Evolutionary conservation across 225 moss, liverwort and hornwort genomes (phyloP).

Genomic region (Anthoceros angustus): DNA sequence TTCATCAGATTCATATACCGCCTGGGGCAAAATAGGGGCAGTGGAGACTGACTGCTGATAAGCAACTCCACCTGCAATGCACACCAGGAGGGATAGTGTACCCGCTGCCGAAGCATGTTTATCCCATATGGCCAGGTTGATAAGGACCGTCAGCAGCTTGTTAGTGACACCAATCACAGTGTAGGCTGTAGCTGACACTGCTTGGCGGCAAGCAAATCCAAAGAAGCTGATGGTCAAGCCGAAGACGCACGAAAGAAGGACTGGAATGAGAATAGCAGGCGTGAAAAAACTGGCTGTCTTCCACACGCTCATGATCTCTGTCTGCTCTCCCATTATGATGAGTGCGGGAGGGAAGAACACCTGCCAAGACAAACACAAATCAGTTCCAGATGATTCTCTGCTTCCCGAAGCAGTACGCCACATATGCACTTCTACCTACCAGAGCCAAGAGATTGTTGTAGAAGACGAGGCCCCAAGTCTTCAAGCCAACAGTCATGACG

Average conservation of each 20-base stretch:
- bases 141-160: conserved; percentile 68
- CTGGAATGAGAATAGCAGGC: conserved; percentile 52
- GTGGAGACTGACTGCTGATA: conserved; percentile 73
- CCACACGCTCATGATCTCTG: conserved; percentile 19
- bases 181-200: conserved; percentile 70
- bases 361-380: not conserved
- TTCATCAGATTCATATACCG: not conserved
- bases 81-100: conserved; percentile 55
- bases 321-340: conserved; percentile 58
- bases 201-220: conserved; percentile 49
- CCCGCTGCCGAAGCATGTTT: conserved; percentile 65
- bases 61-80: conserved; percentile 60
- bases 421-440: not conserved
- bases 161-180: conserved; percentile 76
- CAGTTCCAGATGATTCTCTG: not conserved
- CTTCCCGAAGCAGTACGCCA: not conserved
- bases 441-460: conserved; percentile 83
- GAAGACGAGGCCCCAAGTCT: conserved; percentile 74
- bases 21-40: not conserved
- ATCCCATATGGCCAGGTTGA: conserved; percentile 71
- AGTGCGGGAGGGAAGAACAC: conserved; percentile 67
- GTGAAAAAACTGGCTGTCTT: conserved; percentile 37
- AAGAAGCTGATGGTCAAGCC: conserved; percentile 80
- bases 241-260: conserved; percentile 51
- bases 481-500: conserved; percentile 75